Percentiles rank a stretch among this genome's conserved stretches.
phyloP scores from a whole-genome alignment of 176 grass and related monocot genomes.

The Cenchrus fungigraminus region DNA sequence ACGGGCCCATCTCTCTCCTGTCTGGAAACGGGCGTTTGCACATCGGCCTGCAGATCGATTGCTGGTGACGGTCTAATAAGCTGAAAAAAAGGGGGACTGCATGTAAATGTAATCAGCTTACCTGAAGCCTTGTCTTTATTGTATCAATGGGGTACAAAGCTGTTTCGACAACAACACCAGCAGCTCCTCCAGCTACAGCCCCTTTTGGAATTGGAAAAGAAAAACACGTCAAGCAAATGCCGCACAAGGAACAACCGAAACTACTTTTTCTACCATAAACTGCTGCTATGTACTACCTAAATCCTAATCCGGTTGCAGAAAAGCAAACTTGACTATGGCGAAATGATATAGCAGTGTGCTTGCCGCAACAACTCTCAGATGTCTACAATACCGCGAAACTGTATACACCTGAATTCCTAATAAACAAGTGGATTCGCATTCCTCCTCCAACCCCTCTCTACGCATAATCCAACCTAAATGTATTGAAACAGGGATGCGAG shows the following conservation, averaged over 20 bases:
- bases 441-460: not conserved
- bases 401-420: not conserved
- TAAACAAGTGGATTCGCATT: not conserved
- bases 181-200: constrained; percentile 13
- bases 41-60: too few species aligned
- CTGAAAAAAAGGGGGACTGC: not conserved
- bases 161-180: constrained; percentile 27
- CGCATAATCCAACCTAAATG: not conserved
- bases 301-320: not conserved
- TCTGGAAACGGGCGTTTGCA: too few species aligned
- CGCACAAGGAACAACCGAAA: not conserved
- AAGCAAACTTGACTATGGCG: not conserved
- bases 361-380: not conserved
- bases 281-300: not conserved
- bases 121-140: constrained; percentile 31
- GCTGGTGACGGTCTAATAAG: not conserved
- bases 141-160: constrained; percentile 22
- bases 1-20: too few species aligned
- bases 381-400: not conserved
- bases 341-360: not conserved
- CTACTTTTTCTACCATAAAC: not conserved
- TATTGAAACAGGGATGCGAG: not conserved
- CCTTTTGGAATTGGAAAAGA: not conserved
- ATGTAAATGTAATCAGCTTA: not conserved
- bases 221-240: not conserved